A percentile compares a stretch with the other conserved stretches of the same genome.
Evolutionary conservation across 495 filamentous ascomycete species (phyloP).

Genomic region (Aspergillus nidulans): DNA sequence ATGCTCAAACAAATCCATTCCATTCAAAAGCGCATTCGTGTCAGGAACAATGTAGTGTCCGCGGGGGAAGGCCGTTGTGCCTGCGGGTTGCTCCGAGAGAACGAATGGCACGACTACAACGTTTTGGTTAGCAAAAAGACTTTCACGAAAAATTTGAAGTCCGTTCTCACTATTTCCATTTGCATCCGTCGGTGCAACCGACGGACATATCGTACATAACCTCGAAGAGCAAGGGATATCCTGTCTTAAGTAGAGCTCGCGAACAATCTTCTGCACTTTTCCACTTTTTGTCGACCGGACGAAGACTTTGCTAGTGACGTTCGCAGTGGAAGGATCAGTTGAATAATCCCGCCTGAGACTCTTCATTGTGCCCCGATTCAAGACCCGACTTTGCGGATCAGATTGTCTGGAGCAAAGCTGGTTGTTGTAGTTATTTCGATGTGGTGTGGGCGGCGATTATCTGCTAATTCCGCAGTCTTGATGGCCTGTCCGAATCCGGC

Average conservation of each 20-base stretch:
- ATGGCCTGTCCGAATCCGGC: conserved; percentile 18
- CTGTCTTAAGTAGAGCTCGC: conserved; percentile 89
- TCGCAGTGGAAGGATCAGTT: conserved; percentile 63
- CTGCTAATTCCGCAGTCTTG: conserved; percentile 13
- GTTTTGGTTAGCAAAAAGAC: conserved; percentile 26
- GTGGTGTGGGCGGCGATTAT: conserved; percentile 16
- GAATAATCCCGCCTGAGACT: conserved; percentile 75
- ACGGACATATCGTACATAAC: conserved; percentile 71
- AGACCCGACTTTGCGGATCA: conserved; percentile 14
- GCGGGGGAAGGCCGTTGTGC: conserved; percentile 71
- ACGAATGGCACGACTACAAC: conserved; percentile 69
- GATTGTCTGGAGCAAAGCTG: conserved; percentile 13
- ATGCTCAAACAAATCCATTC: conserved; percentile 95
- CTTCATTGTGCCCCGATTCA: conserved; percentile 60
- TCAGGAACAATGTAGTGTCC: conserved; percentile 96
- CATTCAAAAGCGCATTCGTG: conserved; percentile 92
- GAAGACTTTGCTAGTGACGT: conserved; percentile 88
- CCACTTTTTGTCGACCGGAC: conserved; percentile 88
- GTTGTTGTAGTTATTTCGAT: conserved; percentile 5
- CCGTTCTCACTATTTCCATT: conserved; percentile 60
- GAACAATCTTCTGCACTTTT: conserved; percentile 97
- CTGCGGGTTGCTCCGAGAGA: conserved; percentile 80
- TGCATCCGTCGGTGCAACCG: conserved; percentile 68
- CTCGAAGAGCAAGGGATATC: conserved; percentile 97
- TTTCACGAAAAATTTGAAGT: not conserved